Evolutionary conservation across 2,329 filamentous ascomycete species (phyloP).

Genomic region (Aspergillus versicolor): DNA sequence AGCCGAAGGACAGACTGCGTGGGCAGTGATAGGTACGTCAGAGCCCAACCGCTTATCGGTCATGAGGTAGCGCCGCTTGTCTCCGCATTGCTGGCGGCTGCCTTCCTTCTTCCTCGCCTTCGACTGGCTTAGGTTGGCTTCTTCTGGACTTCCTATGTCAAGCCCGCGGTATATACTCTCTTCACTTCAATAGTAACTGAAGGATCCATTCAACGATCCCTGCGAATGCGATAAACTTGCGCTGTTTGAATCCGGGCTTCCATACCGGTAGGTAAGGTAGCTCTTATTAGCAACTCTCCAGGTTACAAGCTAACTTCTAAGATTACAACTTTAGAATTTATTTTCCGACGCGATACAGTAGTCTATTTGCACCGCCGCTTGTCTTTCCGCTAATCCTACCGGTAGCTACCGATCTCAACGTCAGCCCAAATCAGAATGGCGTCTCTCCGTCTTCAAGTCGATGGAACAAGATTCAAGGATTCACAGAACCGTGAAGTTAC

Average conservation of each 20-base stretch:
- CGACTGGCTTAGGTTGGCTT: not conserved
- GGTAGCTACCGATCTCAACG: not conserved
- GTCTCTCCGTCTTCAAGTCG: constrained; percentile 74
- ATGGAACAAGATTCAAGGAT: constrained; percentile 83
- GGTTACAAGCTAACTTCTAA: not conserved
- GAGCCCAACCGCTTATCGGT: constrained; percentile 11
- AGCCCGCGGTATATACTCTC: not conserved
- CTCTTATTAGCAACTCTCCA: not conserved
- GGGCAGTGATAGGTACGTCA: constrained; percentile 14
- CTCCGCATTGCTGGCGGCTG: constrained; percentile 11
- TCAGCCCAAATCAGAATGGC: constrained; percentile 56
- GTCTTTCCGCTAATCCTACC: not conserved
- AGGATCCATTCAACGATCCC: not conserved
- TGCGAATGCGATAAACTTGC: not conserved
- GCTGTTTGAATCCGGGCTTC: not conserved
- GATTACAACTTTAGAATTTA: not conserved
- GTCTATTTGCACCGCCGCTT: not conserved
- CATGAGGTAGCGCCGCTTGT: constrained; percentile 1
- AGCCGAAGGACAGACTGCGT: constrained; percentile 1
- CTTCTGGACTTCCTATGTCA: not conserved
- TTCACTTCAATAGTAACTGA: not conserved
- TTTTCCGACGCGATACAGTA: not conserved
- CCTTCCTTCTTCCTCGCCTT: not conserved
- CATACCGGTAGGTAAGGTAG: not conserved
- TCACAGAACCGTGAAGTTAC: constrained; percentile 77